phyloP scores from a whole-genome alignment of 1,284 basidiomycete genomes.

The Psilocybe mexicana region DNA sequence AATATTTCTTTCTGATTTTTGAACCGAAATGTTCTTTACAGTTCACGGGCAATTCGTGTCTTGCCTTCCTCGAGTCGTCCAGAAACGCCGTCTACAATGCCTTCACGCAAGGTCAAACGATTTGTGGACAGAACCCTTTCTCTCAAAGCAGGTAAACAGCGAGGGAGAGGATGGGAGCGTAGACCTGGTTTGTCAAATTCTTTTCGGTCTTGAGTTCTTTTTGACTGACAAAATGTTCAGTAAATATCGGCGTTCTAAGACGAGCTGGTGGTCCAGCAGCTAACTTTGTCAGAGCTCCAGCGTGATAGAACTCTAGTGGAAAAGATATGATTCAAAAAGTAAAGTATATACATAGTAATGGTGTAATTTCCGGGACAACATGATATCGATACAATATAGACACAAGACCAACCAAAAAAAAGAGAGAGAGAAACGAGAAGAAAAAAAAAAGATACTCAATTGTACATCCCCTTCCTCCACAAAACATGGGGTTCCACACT shows the following conservation, averaged over 20 bases:
- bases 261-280: slow-evolving; percentile 29
- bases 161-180: slow-evolving; percentile 42
- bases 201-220: not conserved
- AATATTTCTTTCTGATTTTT: too few species aligned
- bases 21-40: not conserved
- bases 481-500: slow-evolving; percentile 60
- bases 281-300: slow-evolving; percentile 29
- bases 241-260: slow-evolving; percentile 33
- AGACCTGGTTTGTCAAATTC: slow-evolving; percentile 35
- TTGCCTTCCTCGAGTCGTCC: slow-evolving; percentile 18
- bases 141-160: slow-evolving; percentile 34
- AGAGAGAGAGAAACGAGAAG: not conserved
- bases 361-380: not conserved
- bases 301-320: not conserved
- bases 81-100: slow-evolving; percentile 19
- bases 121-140: slow-evolving; percentile 29
- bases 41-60: slow-evolving; percentile 23
- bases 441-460: not conserved
- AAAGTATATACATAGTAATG: slow-evolving; percentile 2
- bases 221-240: slow-evolving; percentile 15
- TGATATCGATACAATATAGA: not conserved
- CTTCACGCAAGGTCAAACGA: slow-evolving; percentile 27
- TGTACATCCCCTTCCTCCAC: slow-evolving; percentile 31
- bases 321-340: not conserved
- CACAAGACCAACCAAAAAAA: not conserved